Conservation (phyloP, 1,284 basidiomycete genomes). For the Hemileia vastatrix region DNA sequence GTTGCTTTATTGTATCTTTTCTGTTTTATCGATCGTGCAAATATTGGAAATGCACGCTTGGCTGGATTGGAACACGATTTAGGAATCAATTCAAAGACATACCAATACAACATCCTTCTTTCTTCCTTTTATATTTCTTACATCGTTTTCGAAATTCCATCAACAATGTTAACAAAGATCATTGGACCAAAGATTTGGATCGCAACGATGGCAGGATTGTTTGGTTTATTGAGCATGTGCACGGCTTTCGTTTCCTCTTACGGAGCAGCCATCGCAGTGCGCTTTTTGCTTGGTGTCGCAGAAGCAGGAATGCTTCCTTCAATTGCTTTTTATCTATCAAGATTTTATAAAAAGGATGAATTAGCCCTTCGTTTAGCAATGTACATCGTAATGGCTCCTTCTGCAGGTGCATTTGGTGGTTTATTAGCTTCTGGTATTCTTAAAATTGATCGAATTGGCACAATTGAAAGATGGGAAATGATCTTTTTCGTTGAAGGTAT, state of each 20-base stretch:
- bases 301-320: slow-evolving; percentile 41
- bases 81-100: slow-evolving; percentile 28
- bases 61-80: slow-evolving; percentile 34
- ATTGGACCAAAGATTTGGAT: slow-evolving; percentile 20
- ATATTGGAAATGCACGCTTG: slow-evolving; percentile 36
- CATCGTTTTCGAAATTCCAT: slow-evolving; percentile 29
- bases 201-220: slow-evolving; percentile 29
- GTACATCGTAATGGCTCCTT: slow-evolving; percentile 32
- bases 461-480: slow-evolving; percentile 27
- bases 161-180: slow-evolving; percentile 12
- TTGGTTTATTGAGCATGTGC: slow-evolving; percentile 29
- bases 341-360: slow-evolving; percentile 44
- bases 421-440: slow-evolving; percentile 28
- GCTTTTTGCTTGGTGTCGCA: slow-evolving; percentile 41
- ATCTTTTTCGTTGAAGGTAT: slow-evolving; percentile 46
- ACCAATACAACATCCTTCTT: slow-evolving; percentile 33
- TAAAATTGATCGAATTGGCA: slow-evolving; percentile 26
- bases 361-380: slow-evolving; percentile 40
- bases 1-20: slow-evolving; percentile 28
- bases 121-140: slow-evolving; percentile 29
- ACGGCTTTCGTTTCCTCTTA: slow-evolving; percentile 31
- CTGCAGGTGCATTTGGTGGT: slow-evolving; percentile 41
- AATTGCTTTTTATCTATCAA: slow-evolving; percentile 38
- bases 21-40: slow-evolving; percentile 32
- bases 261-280: slow-evolving; percentile 32